Conservation (phyloP, 805 yeast genomes). For the Lipomyces orientalis region DNA sequence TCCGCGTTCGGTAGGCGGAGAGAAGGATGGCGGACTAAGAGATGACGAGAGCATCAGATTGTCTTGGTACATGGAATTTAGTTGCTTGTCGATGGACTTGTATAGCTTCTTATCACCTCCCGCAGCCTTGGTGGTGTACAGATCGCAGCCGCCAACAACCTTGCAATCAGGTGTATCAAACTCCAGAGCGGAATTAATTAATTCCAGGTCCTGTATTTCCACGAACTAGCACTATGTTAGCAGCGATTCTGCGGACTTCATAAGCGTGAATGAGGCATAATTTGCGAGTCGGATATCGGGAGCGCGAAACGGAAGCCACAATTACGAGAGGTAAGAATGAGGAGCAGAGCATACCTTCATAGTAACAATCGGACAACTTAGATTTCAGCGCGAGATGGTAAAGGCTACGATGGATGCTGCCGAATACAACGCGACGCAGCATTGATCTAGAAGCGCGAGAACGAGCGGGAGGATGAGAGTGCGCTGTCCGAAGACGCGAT, state of each 20-base stretch:
- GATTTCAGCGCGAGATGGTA: not conserved
- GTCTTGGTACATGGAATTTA: conserved; percentile 55
- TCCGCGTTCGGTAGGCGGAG: conserved; percentile 39
- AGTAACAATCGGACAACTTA: not conserved
- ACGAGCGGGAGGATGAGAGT: not conserved
- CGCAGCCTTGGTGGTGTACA: conserved; percentile 89
- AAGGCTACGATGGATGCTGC: not conserved
- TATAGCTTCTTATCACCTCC: conserved; percentile 87
- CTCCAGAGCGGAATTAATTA: conserved; percentile 82
- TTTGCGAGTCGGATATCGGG: not conserved
- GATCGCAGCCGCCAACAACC: conserved; percentile 87
- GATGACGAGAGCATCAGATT: conserved; percentile 36
- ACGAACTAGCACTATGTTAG: conserved; percentile 62
- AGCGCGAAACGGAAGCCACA: not conserved
- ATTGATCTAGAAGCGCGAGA: not conserved
- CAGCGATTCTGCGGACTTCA: not conserved
- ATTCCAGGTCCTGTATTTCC: conserved; percentile 91
- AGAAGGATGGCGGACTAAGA: conserved; percentile 34
- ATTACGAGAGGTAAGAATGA: not conserved
- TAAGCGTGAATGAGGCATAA: not conserved
- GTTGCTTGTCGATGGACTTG: conserved; percentile 82
- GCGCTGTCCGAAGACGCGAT: conserved; percentile 11
- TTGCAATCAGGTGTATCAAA: conserved; percentile 77
- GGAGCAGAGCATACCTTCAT: conserved; percentile 20
- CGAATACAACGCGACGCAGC: not conserved